Percentiles rank a stretch among this genome's conserved stretches.
phyloP scores from a whole-genome alignment of 257 asterid species.

The Capsicum chinense region DNA sequence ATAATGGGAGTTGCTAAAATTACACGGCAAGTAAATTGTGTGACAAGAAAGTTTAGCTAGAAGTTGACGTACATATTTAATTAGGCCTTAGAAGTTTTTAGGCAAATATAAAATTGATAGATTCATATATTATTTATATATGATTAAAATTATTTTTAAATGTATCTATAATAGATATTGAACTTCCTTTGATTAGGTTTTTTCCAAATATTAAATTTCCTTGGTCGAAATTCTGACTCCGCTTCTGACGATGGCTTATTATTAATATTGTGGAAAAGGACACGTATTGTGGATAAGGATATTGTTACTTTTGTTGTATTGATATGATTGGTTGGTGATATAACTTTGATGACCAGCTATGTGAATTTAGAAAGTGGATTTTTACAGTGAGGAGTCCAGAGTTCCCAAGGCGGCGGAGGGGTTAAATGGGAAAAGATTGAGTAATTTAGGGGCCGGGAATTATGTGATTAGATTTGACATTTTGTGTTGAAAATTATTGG shows the following conservation, averaged over 20 bases:
- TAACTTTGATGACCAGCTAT: neutral
- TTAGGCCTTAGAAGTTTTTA: too few relatives aligned
- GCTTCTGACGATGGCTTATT: too few relatives aligned
- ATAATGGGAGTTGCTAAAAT: slow-evolving; percentile 30
- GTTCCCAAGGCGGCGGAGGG: slow-evolving; percentile 52
- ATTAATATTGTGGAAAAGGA: too few relatives aligned
- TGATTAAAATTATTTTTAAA: too few relatives aligned
- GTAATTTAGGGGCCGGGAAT: slow-evolving; percentile 21
- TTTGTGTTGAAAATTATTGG: neutral
- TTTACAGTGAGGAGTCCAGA: slow-evolving; percentile 46
- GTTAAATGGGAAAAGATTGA: neutral
- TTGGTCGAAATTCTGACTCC: too few relatives aligned
- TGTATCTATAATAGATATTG: too few relatives aligned
- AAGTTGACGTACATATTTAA: too few relatives aligned
- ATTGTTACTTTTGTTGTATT: neutral
- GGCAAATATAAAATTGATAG: too few relatives aligned
- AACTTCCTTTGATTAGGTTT: too few relatives aligned
- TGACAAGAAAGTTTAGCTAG: neutral
- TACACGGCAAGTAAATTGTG: neutral
- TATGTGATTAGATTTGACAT: slow-evolving; percentile 26
- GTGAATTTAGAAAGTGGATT: neutral
- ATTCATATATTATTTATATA: too few relatives aligned
- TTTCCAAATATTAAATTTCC: too few relatives aligned
- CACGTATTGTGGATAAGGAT: slow-evolving; percentile 38
- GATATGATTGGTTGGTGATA: slow-evolving; percentile 38